Evolutionary conservation across 2,329 filamentous ascomycete genomes (phyloP).

Genomic region (Neofusicoccum kwambonambiense): DNA sequence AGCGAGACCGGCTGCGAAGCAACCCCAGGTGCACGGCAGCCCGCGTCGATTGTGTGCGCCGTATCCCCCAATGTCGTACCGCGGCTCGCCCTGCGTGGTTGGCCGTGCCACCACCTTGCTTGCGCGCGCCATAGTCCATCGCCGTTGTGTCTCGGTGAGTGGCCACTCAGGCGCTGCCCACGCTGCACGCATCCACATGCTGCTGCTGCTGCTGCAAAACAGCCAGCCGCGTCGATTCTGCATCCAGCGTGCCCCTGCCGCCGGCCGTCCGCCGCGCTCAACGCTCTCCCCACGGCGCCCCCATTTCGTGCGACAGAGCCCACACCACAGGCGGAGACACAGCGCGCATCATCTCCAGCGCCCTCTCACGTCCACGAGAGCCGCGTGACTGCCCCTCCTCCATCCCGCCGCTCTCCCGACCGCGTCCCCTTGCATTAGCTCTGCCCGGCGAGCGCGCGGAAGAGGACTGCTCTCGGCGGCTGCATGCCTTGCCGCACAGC

Average conservation of each 20-base stretch:
- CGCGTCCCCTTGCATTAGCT: constrained; percentile 9
- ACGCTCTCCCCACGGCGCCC: constrained; percentile 6
- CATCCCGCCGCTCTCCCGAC: neutral
- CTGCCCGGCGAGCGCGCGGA: neutral
- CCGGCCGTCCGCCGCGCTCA: neutral
- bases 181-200: neutral
- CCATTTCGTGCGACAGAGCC: neutral
- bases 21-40: neutral
- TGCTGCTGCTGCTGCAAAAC: neutral
- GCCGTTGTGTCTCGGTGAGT: constrained; percentile 6
- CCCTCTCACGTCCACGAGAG: neutral
- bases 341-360: neutral
- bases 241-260: neutral
- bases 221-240: constrained; percentile 1
- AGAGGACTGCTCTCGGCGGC: constrained; percentile 1
- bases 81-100: constrained; percentile 12
- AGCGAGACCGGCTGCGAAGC: neutral
- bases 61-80: constrained; percentile 5
- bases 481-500: neutral
- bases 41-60: constrained; percentile 7
- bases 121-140: constrained; percentile 1
- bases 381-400: constrained; percentile 10
- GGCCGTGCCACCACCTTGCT: constrained; percentile 10
- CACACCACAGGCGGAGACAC: neutral
- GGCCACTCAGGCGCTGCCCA: neutral